Evolutionary conservation across 257 asterid species (phyloP).

Genomic region (Solanum peruvianum): DNA sequence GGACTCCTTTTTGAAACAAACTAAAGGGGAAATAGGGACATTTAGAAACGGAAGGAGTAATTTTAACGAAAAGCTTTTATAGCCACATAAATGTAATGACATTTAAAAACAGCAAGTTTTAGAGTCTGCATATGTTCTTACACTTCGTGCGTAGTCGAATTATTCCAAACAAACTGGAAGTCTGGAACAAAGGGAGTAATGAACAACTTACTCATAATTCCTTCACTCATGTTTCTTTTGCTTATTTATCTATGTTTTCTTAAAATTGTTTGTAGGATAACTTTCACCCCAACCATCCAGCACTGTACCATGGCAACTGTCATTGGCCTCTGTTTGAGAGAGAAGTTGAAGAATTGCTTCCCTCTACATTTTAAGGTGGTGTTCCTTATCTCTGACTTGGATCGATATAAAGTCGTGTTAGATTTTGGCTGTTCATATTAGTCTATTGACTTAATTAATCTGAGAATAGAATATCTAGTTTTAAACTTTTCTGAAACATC

Average conservation of each 20-base stretch:
- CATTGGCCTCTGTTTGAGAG: slow-evolving; percentile 80
- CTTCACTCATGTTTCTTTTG: neutral
- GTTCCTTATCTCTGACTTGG: neutral
- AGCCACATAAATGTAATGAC: neutral
- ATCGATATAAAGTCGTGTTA: neutral
- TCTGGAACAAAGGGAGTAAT: neutral
- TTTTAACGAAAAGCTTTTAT: neutral
- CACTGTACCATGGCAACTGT: slow-evolving; percentile 94
- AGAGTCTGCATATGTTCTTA: neutral
- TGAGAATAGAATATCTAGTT: neutral
- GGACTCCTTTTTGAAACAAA: too few species aligned
- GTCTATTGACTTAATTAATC: neutral
- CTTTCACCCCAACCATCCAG: slow-evolving; percentile 91
- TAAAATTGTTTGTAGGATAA: slow-evolving; percentile 37
- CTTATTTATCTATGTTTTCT: neutral
- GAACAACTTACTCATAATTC: neutral
- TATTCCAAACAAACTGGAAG: neutral
- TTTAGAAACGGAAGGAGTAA: neutral
- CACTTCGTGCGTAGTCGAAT: neutral
- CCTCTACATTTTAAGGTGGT: slow-evolving; percentile 85
- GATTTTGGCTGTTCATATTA: neutral
- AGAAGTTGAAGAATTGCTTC: slow-evolving; percentile 59
- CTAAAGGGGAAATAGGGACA: too few species aligned
- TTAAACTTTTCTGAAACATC: neutral
- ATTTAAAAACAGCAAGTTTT: neutral